Evolutionary conservation across 257 asterid species (phyloP).

Genomic region (Thymus quinquecostatus): DNA sequence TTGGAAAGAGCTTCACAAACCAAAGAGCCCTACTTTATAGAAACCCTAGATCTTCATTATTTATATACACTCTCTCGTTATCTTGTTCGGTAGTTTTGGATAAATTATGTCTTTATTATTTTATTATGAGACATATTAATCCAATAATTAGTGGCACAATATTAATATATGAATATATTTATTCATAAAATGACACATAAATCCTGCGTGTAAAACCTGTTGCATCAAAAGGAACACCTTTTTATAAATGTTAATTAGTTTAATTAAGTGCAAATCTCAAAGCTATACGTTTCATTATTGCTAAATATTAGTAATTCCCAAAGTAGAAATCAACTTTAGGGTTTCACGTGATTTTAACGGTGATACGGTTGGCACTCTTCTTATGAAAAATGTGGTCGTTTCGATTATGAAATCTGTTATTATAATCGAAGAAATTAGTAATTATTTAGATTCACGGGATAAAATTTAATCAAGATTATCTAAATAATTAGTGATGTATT

Average conservation of each 20-base stretch:
- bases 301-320: constrained; percentile 17
- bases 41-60: background rate
- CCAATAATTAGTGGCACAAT: constrained; percentile 4
- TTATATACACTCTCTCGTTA: background rate
- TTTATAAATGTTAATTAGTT: background rate
- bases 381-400: too few species aligned
- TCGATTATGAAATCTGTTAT: too few species aligned
- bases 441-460: too few species aligned
- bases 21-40: constrained; percentile 8
- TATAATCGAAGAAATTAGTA: too few species aligned
- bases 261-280: constrained; percentile 6
- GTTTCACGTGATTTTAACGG: constrained; percentile 9
- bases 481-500: too few species aligned
- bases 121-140: background rate
- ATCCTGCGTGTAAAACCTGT: constrained; percentile 23
- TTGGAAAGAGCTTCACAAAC: constrained; percentile 24
- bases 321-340: constrained; percentile 25
- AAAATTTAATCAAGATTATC: too few species aligned
- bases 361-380: too few species aligned
- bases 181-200: background rate
- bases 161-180: background rate
- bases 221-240: constrained; percentile 21
- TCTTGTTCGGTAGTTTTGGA: background rate
- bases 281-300: background rate
- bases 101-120: background rate